Percentiles rank a stretch among this genome's conserved stretches.
Conservation (phyloP, 2,329 filamentous ascomycete genomes). For the Xylariales sp. region DNA sequence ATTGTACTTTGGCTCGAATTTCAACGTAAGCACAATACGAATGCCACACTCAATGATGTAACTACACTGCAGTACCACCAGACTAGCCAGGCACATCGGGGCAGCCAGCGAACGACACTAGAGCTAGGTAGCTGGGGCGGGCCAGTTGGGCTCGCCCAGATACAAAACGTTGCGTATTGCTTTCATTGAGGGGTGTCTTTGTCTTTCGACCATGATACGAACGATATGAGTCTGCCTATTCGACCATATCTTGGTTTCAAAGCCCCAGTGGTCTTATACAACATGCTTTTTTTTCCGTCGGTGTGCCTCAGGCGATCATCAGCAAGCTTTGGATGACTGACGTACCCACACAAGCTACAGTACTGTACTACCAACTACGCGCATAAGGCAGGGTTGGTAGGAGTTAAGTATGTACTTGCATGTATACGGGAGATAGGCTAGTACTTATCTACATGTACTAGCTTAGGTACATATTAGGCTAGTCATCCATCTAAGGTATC, state of each 20-base stretch:
- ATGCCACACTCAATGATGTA: slow-evolving; percentile 30
- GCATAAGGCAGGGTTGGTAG: too few relatives aligned
- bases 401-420: background rate
- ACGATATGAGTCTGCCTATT: background rate
- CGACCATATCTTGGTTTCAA: background rate
- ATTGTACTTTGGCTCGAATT: background rate
- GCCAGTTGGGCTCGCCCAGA: slow-evolving; percentile 12
- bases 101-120: slow-evolving; percentile 20
- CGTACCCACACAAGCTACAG: slow-evolving; percentile 33
- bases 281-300: background rate
- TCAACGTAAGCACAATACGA: slow-evolving; percentile 28
- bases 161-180: background rate
- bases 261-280: background rate
- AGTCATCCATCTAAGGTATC: too few relatives aligned
- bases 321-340: slow-evolving; percentile 12
- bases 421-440: background rate
- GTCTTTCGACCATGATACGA: slow-evolving; percentile 6
- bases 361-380: background rate
- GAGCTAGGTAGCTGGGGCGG: background rate
- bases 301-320: background rate
- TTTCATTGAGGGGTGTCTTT: background rate
- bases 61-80: slow-evolving; percentile 2
- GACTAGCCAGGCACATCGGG: slow-evolving; percentile 3
- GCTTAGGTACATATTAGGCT: too few relatives aligned
- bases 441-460: too few relatives aligned